Percentiles rank a stretch among this genome's conserved stretches.
Evolutionary conservation across 2,329 filamentous ascomycete genomes (phyloP).

Genomic region (Ascochyta rabiei): DNA sequence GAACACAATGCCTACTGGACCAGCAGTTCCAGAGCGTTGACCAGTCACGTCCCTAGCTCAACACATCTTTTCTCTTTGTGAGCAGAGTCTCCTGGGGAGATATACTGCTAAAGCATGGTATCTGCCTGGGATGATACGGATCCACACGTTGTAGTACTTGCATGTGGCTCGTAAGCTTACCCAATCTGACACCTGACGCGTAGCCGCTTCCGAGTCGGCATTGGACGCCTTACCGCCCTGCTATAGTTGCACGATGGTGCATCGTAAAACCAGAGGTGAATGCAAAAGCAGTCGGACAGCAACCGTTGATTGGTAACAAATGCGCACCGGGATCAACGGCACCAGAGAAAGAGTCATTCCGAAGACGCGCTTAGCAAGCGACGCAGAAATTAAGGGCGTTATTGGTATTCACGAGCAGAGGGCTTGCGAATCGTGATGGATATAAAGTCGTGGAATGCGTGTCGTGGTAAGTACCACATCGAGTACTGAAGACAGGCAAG

Average conservation of each 20-base stretch:
- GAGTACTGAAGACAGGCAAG: too few species aligned
- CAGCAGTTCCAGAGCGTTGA: not conserved
- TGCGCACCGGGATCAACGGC: not conserved
- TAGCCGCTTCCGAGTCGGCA: not conserved
- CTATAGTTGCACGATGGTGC: not conserved
- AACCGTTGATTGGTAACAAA: not conserved
- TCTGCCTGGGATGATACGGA: not conserved
- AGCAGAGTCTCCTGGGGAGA: not conserved
- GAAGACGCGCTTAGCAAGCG: constrained; percentile 3
- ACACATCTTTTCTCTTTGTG: not conserved
- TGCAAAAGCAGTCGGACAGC: not conserved
- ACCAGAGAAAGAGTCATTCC: constrained; percentile 9
- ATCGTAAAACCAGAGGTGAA: not conserved
- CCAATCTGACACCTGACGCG: not conserved
- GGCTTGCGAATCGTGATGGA: not conserved
- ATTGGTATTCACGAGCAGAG: not conserved
- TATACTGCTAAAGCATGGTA: not conserved
- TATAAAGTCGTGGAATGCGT: not conserved
- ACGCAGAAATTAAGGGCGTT: not conserved
- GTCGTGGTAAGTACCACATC: not conserved
- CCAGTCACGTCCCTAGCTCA: not conserved
- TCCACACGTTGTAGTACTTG: not conserved
- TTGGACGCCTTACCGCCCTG: not conserved
- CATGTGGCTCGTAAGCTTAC: not conserved
- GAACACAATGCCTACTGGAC: not conserved